phyloP scores from a whole-genome alignment of 2,329 filamentous ascomycete genomes.

The Triangularia setosa region DNA sequence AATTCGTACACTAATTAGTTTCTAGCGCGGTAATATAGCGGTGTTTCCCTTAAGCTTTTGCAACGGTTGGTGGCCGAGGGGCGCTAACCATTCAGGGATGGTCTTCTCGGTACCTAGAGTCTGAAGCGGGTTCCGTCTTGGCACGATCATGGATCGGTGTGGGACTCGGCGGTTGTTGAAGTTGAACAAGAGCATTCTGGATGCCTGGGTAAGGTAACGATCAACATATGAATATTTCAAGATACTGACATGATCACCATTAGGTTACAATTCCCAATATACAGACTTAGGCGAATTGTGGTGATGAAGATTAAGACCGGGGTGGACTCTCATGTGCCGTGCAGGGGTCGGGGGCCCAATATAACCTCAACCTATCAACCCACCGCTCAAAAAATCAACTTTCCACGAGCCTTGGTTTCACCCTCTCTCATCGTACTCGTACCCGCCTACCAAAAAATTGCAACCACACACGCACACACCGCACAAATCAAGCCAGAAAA shows the following conservation, averaged over 20 bases:
- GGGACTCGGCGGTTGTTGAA: too few species aligned
- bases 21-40: not conserved
- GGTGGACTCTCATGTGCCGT: not conserved
- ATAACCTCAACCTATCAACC: not conserved
- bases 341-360: not conserved
- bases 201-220: not conserved
- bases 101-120: not conserved
- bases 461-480: not conserved
- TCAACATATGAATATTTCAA: not conserved
- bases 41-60: not conserved
- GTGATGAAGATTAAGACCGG: not conserved
- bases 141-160: not conserved
- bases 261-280: not conserved
- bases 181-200: not conserved
- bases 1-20: not conserved
- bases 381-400: not conserved
- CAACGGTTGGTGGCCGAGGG: not conserved
- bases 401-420: not conserved
- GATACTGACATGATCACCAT: not conserved
- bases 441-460: not conserved
- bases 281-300: not conserved
- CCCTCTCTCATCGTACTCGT: slow-evolving; percentile 5
- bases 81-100: not conserved
- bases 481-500: too few species aligned
- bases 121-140: not conserved